These are phyloP conservation scores for Cyberlindnera suaveolens DNA, from an alignment of 805 yeast genomes.

Conservation along the genomic window DNA sequence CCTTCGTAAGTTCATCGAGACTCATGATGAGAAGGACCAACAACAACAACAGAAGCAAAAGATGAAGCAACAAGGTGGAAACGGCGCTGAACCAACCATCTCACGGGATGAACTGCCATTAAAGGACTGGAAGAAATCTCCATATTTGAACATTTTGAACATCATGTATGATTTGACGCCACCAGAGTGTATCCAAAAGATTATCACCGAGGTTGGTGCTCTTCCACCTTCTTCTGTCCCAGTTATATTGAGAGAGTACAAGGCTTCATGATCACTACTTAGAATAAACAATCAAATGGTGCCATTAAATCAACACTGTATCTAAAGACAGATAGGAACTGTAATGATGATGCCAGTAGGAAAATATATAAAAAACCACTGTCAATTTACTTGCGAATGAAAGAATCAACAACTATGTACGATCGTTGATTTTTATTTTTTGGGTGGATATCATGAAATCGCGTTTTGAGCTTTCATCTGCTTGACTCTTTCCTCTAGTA, in stretches of 20 bases:
- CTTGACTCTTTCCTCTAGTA: conserved; percentile 55
- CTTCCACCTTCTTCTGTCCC: conserved; percentile 98
- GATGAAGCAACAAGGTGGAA: conserved; percentile 17
- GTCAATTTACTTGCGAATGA: too few relatives aligned
- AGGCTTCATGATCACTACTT: conserved; percentile 22
- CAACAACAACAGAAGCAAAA: conserved; percentile 21
- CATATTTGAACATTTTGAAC: conserved; percentile 66
- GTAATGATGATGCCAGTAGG: neutral
- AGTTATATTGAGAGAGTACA: conserved; percentile 90
- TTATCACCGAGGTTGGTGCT: conserved; percentile 93
- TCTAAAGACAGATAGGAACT: neutral
- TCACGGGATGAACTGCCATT: conserved; percentile 36
- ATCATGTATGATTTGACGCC: conserved; percentile 93
- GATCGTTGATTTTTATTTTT: neutral
- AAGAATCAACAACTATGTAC: too few relatives aligned
- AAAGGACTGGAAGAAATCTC: conserved; percentile 57
- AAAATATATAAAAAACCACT: neutral
- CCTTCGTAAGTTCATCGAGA: conserved; percentile 54
- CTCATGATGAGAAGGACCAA: conserved; percentile 22
- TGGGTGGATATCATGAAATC: neutral
- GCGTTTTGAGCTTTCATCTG: conserved; percentile 1
- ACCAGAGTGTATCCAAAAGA: conserved; percentile 87
- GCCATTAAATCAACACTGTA: neutral
- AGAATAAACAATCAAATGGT: neutral
- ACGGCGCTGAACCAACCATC: conserved; percentile 16